phyloP scores from a whole-genome alignment of 768 basidiomycete genomes.

The Dictyophora rubrovolvata region DNA sequence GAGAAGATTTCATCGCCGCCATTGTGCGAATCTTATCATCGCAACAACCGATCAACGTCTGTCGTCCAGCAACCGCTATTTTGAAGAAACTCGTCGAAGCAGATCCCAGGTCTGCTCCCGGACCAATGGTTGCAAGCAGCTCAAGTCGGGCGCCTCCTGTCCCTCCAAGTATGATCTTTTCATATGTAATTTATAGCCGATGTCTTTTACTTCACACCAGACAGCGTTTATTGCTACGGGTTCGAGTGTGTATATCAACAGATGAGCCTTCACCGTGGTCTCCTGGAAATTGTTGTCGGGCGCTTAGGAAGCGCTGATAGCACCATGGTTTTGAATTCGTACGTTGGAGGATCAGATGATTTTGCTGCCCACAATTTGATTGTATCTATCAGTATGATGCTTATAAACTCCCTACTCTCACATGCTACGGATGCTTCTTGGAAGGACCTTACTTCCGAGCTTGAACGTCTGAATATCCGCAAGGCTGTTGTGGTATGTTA shows the following conservation, averaged over 20 bases:
- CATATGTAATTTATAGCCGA: not conserved
- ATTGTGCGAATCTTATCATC: constrained; percentile 74
- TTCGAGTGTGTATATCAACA: constrained; percentile 75
- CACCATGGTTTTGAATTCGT: constrained; percentile 79
- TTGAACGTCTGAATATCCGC: constrained; percentile 68
- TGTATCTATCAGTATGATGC: constrained; percentile 54
- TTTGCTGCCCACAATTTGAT: not conserved
- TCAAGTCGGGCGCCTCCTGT: constrained; percentile 43
- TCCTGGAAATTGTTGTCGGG: constrained; percentile 75
- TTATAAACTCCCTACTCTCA: constrained; percentile 77
- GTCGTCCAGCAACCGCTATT: constrained; percentile 83
- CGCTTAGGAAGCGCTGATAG: constrained; percentile 75
- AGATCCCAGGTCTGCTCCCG: constrained; percentile 59
- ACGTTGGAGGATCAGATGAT: constrained; percentile 10
- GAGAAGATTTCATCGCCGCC: constrained; percentile 61
- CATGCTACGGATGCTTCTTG: constrained; percentile 71
- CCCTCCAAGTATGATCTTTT: constrained; percentile 25
- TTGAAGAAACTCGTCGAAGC: constrained; percentile 85
- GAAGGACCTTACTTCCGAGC: constrained; percentile 66
- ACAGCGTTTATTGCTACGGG: constrained; percentile 76
- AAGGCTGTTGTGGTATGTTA: constrained; percentile 70
- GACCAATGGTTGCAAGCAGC: constrained; percentile 46
- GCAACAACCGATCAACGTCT: constrained; percentile 76
- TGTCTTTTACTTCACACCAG: constrained; percentile 16
- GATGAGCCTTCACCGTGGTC: constrained; percentile 59